Conservation (phyloP, 331 rosid species). For the Acacia pycnantha region DNA sequence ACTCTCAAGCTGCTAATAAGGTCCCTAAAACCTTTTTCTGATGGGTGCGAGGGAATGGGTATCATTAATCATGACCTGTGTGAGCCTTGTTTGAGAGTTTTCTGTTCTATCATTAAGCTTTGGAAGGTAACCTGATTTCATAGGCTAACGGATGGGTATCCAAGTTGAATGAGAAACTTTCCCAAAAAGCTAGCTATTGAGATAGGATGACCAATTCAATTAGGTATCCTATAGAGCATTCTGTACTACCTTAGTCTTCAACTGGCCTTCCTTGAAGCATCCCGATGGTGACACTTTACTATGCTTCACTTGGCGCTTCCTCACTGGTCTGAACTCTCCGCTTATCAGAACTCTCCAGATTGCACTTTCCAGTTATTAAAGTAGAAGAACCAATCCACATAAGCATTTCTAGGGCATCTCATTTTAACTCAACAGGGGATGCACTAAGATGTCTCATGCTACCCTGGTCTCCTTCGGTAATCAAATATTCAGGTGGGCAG, state of each 20-base stretch:
- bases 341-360: neutral
- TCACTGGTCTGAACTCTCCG: neutral
- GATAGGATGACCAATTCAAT: neutral
- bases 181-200: neutral
- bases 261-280: neutral
- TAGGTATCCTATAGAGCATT: neutral
- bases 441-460: neutral
- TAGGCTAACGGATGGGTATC: neutral
- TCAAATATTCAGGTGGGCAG: neutral
- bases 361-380: neutral
- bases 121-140: conserved; percentile 8
- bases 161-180: neutral
- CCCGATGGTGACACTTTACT: neutral
- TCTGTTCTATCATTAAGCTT: neutral
- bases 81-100: neutral
- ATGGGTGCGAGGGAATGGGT: neutral
- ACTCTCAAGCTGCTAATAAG: conserved; percentile 1
- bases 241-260: neutral
- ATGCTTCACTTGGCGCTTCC: neutral
- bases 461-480: neutral
- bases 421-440: neutral
- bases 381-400: neutral
- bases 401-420: neutral
- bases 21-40: neutral
- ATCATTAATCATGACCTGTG: neutral